phyloP scores from a whole-genome alignment of 768 basidiomycete species.

The Suillus spraguei region DNA sequence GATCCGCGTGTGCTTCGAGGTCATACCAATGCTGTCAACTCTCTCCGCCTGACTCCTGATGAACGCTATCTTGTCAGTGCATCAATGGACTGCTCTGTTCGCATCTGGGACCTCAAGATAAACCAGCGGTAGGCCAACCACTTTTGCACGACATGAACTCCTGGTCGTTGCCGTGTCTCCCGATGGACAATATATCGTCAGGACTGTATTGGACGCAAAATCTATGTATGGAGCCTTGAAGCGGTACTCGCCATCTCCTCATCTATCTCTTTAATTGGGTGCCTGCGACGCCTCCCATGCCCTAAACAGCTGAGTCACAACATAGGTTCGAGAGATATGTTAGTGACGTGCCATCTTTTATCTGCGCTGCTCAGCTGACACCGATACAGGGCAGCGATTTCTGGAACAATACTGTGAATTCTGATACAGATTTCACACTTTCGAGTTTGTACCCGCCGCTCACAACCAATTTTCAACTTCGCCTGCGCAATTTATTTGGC shows the following conservation, averaged over 20 bases:
- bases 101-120: background rate
- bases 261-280: no score
- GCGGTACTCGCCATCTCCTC: background rate
- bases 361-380: no score
- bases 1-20: background rate
- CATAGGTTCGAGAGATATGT: no score
- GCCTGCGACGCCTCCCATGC: no score
- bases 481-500: background rate
- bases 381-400: no score
- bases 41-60: background rate
- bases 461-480: background rate
- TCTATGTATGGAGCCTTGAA: constrained; percentile 82
- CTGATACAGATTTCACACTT: background rate
- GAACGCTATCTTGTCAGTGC: background rate
- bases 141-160: constrained; percentile 79
- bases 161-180: constrained; percentile 70
- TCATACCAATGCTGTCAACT: background rate
- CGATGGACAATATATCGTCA: constrained; percentile 75
- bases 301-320: no score
- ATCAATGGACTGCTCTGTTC: background rate
- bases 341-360: no score
- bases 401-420: no score
- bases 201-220: constrained; percentile 77
- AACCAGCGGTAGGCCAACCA: constrained; percentile 35
- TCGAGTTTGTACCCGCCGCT: background rate